Conservation (phyloP, 2,329 filamentous ascomycete species). For the Aspergillus sp. region DNA sequence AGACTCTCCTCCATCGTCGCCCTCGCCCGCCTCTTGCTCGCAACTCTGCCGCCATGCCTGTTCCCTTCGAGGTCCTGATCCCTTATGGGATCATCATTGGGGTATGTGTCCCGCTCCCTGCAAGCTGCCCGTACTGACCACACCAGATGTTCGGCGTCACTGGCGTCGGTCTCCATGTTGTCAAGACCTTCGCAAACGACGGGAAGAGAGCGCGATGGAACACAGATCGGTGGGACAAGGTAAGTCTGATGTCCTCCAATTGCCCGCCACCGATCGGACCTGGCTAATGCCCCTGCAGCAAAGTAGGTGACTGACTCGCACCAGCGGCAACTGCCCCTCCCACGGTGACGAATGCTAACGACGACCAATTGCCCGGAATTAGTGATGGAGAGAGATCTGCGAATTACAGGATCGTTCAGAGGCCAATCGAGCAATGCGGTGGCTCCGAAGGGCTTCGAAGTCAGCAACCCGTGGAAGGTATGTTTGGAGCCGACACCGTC, state of each 20-base stretch:
- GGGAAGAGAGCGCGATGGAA: slow-evolving; percentile 53
- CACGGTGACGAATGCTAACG: slow-evolving; percentile 8
- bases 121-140: slow-evolving; percentile 12
- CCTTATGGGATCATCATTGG: slow-evolving; percentile 55
- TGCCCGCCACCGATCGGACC: slow-evolving; percentile 8
- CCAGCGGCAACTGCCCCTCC: neutral
- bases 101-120: slow-evolving; percentile 35
- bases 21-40: slow-evolving; percentile 1
- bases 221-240: slow-evolving; percentile 56
- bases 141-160: slow-evolving; percentile 52
- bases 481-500: too few species aligned
- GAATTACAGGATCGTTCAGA: slow-evolving; percentile 52
- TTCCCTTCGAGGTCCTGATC: slow-evolving; percentile 57
- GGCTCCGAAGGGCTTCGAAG: slow-evolving; percentile 54
- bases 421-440: slow-evolving; percentile 52
- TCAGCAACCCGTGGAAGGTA: slow-evolving; percentile 61
- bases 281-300: slow-evolving; percentile 40
- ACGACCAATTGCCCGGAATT: slow-evolving; percentile 17
- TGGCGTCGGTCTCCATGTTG: slow-evolving; percentile 48
- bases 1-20: neutral
- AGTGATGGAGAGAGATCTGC: slow-evolving; percentile 60
- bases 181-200: slow-evolving; percentile 53
- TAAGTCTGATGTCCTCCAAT: slow-evolving; percentile 32
- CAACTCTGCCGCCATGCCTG: slow-evolving; percentile 42
- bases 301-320: slow-evolving; percentile 38